phyloP scores from a whole-genome alignment of 345 rosid species.

The Camelina hispida region DNA sequence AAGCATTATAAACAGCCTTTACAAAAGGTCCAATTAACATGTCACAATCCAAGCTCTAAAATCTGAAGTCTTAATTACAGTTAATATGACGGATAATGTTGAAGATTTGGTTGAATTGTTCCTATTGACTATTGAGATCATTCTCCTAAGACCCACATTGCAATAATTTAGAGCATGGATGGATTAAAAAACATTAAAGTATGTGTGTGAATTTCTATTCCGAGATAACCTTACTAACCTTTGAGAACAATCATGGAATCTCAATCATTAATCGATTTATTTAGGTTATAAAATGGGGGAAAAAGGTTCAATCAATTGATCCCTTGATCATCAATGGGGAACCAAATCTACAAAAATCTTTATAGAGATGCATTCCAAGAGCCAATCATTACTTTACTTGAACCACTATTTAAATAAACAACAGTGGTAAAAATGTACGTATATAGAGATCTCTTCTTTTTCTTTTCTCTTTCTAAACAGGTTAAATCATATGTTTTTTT shows the following conservation, averaged over 20 bases:
- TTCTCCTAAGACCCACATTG: slow-evolving; percentile 19
- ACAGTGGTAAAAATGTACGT: slow-evolving; percentile 16
- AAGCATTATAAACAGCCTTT: slow-evolving; percentile 12
- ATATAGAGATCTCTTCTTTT: neutral
- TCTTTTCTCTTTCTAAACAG: neutral
- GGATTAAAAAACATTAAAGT: neutral
- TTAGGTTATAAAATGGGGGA: slow-evolving; percentile 33
- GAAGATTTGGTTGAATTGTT: slow-evolving; percentile 9
- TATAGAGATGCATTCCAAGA: slow-evolving; percentile 42
- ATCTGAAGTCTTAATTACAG: slow-evolving; percentile 17
- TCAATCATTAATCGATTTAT: slow-evolving; percentile 39
- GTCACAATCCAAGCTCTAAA: slow-evolving; percentile 34
- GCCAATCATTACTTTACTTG: slow-evolving; percentile 40
- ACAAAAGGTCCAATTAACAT: slow-evolving; percentile 6
- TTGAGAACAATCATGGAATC: slow-evolving; percentile 36
- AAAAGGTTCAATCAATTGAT: slow-evolving; percentile 27
- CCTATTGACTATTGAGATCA: slow-evolving; percentile 23
- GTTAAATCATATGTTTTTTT: neutral
- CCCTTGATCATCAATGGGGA: slow-evolving; percentile 40
- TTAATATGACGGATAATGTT: neutral
- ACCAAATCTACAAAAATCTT: slow-evolving; percentile 45
- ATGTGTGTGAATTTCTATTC: slow-evolving; percentile 21
- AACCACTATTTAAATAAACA: slow-evolving; percentile 20
- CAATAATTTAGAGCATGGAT: slow-evolving; percentile 9
- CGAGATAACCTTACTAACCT: slow-evolving; percentile 42